Evolutionary conservation across 2,329 filamentous ascomycete genomes (phyloP).

Genomic region (Cryphonectria nitschkei): DNA sequence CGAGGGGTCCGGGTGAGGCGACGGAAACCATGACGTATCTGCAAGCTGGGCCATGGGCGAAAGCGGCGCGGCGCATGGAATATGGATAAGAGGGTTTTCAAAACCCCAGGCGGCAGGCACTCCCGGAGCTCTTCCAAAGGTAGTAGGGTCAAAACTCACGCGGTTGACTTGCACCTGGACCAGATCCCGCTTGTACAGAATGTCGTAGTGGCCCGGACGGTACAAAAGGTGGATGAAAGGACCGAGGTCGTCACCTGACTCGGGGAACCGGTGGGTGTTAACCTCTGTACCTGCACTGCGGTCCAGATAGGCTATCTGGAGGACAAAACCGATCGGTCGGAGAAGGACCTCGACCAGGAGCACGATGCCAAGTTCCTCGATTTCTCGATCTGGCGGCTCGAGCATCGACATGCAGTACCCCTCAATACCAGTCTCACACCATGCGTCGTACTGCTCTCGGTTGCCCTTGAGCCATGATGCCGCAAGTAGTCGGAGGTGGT

Average conservation of each 20-base stretch:
- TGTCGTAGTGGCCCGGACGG: conserved; percentile 88
- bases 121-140: conserved; percentile 13
- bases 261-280: conserved; percentile 70
- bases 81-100: conserved; percentile 46
- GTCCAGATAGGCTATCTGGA: conserved; percentile 92
- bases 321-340: conserved; percentile 74
- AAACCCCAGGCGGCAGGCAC: conserved; percentile 44
- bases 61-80: conserved; percentile 52
- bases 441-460: conserved; percentile 69
- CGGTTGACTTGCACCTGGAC: conserved; percentile 56
- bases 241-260: conserved; percentile 49
- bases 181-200: conserved; percentile 66
- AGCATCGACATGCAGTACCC: conserved; percentile 73
- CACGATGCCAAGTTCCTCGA: conserved; percentile 85
- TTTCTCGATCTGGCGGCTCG: conserved; percentile 78
- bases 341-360: conserved; percentile 79
- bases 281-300: conserved; percentile 77
- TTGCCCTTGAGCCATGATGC: conserved; percentile 83
- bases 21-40: conserved; percentile 44
- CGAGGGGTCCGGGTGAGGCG: conserved; percentile 39
- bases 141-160: conserved; percentile 40
- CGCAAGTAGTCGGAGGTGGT: conserved; percentile 81
- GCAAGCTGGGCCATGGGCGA: conserved; percentile 37
- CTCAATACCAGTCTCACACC: conserved; percentile 63
- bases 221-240: conserved; percentile 63